Evolutionary conservation across 78 protist genomes (phyloP).

Genomic region (Planoprotostelium fungivorum): DNA sequence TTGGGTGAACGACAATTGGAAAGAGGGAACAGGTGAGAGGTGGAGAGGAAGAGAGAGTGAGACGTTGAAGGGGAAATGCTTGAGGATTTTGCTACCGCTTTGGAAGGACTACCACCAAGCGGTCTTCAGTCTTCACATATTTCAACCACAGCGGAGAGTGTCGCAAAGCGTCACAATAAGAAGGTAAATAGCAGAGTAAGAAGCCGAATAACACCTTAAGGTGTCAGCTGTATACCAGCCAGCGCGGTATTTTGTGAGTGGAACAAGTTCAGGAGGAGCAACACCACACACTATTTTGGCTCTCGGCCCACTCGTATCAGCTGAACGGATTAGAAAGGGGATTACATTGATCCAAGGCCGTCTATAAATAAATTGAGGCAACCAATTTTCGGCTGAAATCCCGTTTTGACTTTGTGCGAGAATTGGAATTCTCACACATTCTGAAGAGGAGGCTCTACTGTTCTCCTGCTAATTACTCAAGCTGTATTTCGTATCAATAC

Average conservation of each 20-base stretch:
- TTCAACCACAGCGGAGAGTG: background rate
- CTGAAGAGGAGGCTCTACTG: background rate
- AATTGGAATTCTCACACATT: background rate
- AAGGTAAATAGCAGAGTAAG: background rate
- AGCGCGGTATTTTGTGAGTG: background rate
- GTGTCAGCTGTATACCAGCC: background rate
- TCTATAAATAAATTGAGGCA: background rate
- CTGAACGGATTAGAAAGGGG: background rate
- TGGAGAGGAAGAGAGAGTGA: background rate
- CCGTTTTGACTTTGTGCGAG: background rate
- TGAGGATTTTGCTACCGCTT: background rate
- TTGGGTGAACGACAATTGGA: background rate
- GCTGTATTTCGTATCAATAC: too few species aligned
- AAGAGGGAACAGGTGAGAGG: background rate
- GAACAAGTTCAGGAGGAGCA: background rate
- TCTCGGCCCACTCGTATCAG: background rate
- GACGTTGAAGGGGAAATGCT: background rate
- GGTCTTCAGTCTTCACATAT: background rate
- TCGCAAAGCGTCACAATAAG: background rate
- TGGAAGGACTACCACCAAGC: background rate
- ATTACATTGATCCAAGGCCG: background rate
- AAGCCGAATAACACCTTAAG: background rate
- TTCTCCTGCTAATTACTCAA: background rate
- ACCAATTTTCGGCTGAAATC: background rate
- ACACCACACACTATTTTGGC: background rate